Base-by-base conservation (phyloP, 1,284 basidiomycete species). In the Tilletia indica region DNA sequence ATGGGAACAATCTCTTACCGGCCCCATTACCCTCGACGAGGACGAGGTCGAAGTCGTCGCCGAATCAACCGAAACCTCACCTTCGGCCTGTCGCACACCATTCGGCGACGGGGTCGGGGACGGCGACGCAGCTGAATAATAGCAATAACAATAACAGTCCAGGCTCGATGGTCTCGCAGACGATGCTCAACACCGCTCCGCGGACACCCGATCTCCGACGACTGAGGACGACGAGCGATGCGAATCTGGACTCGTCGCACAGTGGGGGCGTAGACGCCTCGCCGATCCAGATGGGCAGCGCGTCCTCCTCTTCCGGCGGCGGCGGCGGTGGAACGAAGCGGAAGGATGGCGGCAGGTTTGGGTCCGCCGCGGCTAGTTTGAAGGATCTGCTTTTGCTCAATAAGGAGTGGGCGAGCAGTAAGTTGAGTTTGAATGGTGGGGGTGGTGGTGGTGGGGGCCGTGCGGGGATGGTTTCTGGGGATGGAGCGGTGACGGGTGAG, bases 171-270 rank as follows among this genome's bases (percentile, higher is more conserved):
- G 25, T 31, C 25, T 31, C 25, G 25, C 25, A 31, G 25, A 31
- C 25, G 25, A 31, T 31, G 25, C 25, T 31, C 25, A 63, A 34
- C 34, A 21, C 58, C 9, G 25, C 58, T 14, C 58, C 58, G 19
- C 58, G 31, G 8, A 11, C 58, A 9, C 58, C 58, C 8, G 34
- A 63, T 19, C 34, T 63, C 25, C n/a, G 58, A 8, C n/a, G 58
- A 14, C 58, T 63, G n/a, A n/a, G 58, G 11, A 63, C 58, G 58
- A 63, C 58, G 25, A 63, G 58, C 58, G 58, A 63, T 63, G 58
- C 58, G 1, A 36, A 63, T 19, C 19, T 63, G 58, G 38, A 34
- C 3, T 34, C 25, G 25, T 31, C 25, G 25, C n/a, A 25, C n/a
- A 25, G 58, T 5, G 58, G 58, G 25, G 58, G 58, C 14, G 58